Percentiles rank a stretch among this genome's conserved stretches.
Evolutionary conservation across 331 rosid genomes (phyloP).

Genomic region (Erythrophleum ivorense): DNA sequence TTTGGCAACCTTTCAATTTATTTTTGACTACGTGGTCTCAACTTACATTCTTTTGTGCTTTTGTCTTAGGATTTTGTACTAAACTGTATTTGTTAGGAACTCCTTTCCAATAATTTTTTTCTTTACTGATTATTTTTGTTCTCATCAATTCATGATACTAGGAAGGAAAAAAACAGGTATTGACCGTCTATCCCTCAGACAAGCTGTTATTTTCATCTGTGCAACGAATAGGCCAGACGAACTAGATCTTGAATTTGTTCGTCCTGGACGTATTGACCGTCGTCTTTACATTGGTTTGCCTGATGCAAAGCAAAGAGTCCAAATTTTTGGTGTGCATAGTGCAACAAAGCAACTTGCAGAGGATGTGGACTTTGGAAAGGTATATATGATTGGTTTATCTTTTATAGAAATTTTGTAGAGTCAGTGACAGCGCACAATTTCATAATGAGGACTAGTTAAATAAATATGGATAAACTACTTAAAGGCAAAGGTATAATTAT

Average conservation of each 20-base stretch:
- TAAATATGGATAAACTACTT: conserved; percentile 5
- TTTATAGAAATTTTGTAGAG: conserved; percentile 28
- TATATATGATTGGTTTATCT: conserved; percentile 43
- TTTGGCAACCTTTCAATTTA: conserved; percentile 1
- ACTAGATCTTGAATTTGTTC: conserved; percentile 88
- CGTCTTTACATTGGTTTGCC: conserved; percentile 96
- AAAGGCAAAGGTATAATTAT: background rate
- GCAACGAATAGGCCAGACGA: conserved; percentile 98
- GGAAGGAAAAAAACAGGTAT: conserved; percentile 93
- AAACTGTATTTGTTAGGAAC: conserved; percentile 13
- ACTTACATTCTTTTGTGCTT: conserved; percentile 8
- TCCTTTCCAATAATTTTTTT: conserved; percentile 28
- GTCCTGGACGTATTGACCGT: conserved; percentile 90
- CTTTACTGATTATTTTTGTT: conserved; percentile 26
- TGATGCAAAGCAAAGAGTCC: conserved; percentile 85
- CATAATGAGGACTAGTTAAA: conserved; percentile 9
- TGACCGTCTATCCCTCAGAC: conserved; percentile 88
- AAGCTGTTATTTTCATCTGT: conserved; percentile 96
- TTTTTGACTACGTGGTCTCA: background rate
- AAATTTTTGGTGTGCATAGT: conserved; percentile 93
- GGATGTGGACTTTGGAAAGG: conserved; percentile 85
- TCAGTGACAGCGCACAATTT: conserved; percentile 9
- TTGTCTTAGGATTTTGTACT: background rate
- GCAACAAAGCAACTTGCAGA: conserved; percentile 79
- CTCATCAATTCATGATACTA: conserved; percentile 44